phyloP scores from a whole-genome alignment of 106 monocot genomes.

The Ottelia alismoides region DNA sequence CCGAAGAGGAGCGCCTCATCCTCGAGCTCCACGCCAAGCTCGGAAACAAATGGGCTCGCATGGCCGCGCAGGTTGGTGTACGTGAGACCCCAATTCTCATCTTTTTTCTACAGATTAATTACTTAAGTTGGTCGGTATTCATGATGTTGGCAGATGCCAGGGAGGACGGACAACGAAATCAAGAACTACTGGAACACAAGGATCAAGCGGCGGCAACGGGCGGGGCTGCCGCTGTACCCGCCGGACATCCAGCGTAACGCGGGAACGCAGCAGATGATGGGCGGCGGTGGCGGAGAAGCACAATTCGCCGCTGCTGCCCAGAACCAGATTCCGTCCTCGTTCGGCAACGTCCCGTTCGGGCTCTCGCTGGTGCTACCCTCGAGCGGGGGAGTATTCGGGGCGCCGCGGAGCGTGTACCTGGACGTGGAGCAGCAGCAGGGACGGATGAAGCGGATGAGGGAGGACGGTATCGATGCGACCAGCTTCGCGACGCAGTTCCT shows the following conservation, averaged over 20 bases:
- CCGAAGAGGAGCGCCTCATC: slow-evolving; percentile 55
- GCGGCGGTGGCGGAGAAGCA: too few species aligned
- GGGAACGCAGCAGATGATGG: too few species aligned
- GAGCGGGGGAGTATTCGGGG: too few species aligned
- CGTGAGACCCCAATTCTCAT: background rate
- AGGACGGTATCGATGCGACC: too few species aligned
- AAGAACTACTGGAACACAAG: slow-evolving; percentile 77
- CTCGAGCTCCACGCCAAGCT: slow-evolving; percentile 46
- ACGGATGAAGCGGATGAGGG: too few species aligned
- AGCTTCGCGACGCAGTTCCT: too few species aligned
- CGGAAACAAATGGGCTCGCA: slow-evolving; percentile 84
- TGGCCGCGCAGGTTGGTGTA: slow-evolving; percentile 41
- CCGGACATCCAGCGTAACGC: slow-evolving; percentile 19
- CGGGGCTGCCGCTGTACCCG: slow-evolving; percentile 40
- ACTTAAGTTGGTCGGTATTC: background rate
- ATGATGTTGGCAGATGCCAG: slow-evolving; percentile 29
- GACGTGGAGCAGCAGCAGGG: too few species aligned
- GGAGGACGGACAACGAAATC: slow-evolving; percentile 75
- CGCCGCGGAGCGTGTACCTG: too few species aligned
- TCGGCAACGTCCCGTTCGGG: too few species aligned
- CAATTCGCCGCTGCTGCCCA: too few species aligned
- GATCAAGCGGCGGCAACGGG: slow-evolving; percentile 42
- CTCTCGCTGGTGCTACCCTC: too few species aligned
- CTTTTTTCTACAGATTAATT: background rate
- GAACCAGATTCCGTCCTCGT: too few species aligned